A percentile compares a stretch with the other conserved stretches of the same genome.
Conservation (phyloP, 257 asterid genomes). For the Knoxia roxburghii region DNA sequence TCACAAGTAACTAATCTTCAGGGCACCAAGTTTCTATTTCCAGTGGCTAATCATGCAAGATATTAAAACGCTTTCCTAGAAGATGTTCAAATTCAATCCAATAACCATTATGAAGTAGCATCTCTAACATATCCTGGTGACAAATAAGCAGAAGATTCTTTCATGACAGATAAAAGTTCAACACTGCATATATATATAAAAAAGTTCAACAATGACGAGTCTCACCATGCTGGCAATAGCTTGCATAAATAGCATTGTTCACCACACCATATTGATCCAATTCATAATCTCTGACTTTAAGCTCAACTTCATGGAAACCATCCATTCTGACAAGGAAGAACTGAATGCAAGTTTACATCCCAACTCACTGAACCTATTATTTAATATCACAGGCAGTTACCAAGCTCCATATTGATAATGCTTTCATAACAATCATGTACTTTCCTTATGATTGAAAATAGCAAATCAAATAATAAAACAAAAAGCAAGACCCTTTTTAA, state of each 20-base stretch:
- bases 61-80: neutral
- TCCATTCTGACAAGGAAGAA: slow-evolving; percentile 46
- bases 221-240: slow-evolving; percentile 96
- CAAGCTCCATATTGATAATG: neutral
- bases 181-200: neutral
- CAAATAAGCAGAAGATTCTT: neutral
- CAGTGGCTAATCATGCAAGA: neutral
- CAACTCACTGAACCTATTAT: neutral
- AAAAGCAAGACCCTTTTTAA: neutral
- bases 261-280: slow-evolving; percentile 95
- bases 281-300: slow-evolving; percentile 86
- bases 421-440: no score
- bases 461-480: neutral
- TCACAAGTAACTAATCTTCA: neutral
- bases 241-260: slow-evolving; percentile 77
- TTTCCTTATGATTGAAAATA: neutral
- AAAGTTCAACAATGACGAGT: neutral
- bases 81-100: no score
- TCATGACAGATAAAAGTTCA: neutral
- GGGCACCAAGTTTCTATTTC: neutral
- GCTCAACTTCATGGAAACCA: slow-evolving; percentile 65
- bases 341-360: neutral
- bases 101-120: no score
- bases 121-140: neutral
- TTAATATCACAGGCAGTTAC: neutral